Base-by-base conservation (phyloP, 768 basidiomycete genomes). In the Lactarius akahatsu region DNA sequence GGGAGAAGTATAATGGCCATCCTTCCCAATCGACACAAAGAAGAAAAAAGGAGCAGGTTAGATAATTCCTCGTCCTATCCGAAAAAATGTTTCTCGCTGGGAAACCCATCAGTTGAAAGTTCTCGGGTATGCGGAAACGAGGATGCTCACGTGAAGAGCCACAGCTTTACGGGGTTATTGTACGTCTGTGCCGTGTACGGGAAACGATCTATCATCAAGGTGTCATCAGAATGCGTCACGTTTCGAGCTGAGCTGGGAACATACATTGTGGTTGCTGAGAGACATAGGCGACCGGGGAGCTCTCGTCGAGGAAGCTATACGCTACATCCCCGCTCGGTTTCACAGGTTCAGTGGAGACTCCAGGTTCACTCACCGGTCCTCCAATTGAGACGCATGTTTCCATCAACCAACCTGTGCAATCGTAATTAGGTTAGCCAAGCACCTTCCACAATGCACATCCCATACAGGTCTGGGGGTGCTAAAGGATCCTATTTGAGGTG, bases 401-500 rank as follows among this genome's bases (percentile, higher is more conserved):
- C 59, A 16, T 23, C 13, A 26, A 61, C 59, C 13, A 61, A 40
- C 16, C 41, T 43, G n/a, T 45, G 20, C 7, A 26, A 50, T 30
- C 28, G 40, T 18, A 15, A 15, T 60, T 23, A 9, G 45, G 45
- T 50, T 30, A 61, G 26, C 43, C 15, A 18, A 47, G 13, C 8
- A 9, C 16, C 11, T 61, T 61, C 43, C 55, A 32, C 16, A 18
- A 20, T 26, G 32, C 16, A 56, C 18, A 18, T 9, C 28, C 18
- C 77, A 62, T 61, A 77, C 77, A 78, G 56, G 47, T 78, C 77
- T 55, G 77, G 77, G n/a, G 77, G 77, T 4, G 77, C 77, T 50
- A 76, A 43, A 5, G 77, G 73, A 59, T 78, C 76, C 75, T 76
- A 58, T 15, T 38, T 1, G 30, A 23, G 30, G 38, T 9, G 16